These are phyloP conservation scores for Raffaelea albimanens DNA, from an alignment of 2,329 filamentous ascomycete species.

Conservation along the genomic window DNA sequence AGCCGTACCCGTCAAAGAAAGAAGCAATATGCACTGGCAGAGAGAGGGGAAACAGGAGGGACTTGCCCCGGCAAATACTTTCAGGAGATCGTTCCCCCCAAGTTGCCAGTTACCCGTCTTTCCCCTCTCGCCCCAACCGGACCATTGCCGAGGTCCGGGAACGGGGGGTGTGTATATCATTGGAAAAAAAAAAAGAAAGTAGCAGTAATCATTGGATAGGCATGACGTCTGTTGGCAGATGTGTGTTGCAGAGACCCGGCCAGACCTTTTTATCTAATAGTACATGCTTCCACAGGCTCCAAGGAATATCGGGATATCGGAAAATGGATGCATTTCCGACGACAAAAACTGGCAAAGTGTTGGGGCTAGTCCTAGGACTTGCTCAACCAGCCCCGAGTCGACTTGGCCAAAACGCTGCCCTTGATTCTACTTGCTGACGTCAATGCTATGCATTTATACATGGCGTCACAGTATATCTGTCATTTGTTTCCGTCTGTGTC, in stretches of 20 bases:
- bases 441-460: too few relatives aligned
- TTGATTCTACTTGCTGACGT: too few relatives aligned
- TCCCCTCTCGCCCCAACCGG: conserved; percentile 29
- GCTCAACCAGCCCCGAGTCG: too few relatives aligned
- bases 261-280: background rate
- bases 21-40: too few relatives aligned
- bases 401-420: too few relatives aligned
- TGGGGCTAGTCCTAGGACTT: too few relatives aligned
- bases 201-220: background rate
- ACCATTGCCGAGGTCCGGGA: background rate
- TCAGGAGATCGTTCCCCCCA: conserved; percentile 70
- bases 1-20: too few relatives aligned
- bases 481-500: too few relatives aligned
- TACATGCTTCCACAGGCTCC: background rate
- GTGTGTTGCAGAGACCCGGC: too few relatives aligned
- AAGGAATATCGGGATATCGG: background rate
- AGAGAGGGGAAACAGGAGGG: conserved; percentile 55
- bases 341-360: too few relatives aligned
- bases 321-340: conserved; percentile 27
- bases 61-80: conserved; percentile 44
- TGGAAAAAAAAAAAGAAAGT: background rate
- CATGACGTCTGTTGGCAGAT: too few relatives aligned
- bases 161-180: background rate
- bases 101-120: conserved; percentile 70
- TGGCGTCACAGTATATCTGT: too few relatives aligned